Base-by-base conservation (phyloP, 2,329 filamentous ascomycete species). In the Lachnellula suecica region DNA sequence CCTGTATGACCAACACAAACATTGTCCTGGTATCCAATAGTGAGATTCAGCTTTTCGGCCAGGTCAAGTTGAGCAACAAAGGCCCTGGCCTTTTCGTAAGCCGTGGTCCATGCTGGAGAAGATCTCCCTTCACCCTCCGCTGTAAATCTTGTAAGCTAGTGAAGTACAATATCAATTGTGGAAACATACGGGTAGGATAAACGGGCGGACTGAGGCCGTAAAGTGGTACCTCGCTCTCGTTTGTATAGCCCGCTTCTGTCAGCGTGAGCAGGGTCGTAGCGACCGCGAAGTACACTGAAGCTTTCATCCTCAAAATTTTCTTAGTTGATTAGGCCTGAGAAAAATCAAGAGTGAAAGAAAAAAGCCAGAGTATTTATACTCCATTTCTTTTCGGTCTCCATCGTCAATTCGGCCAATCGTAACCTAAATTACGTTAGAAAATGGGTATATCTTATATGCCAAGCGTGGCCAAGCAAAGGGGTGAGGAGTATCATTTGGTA, bases 41-140 rank as follows among this genome's bases (percentile, higher is more conserved):
- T 57, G 7, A 60, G n/a, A 37, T 59, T 58, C 11, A 85, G 84
- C 72, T 91, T 91, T 66, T 91, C 88, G 1, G 85, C 87, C 48
- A 91, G 69, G 0, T 86, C 91, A 85, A 92, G 88, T 44, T 81
- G 79, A 47, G 81, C 79, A 15, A 91, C 87, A 19, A 91, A 68
- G 3, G 74, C 70, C 49, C 82, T 77, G 1, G 88, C 88, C 62
- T 87, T 89, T 46, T 71, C 71, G 63, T 90, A 91, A 61, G 86
- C 87, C 4, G 40, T 22, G 11, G 11, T n/a, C 40, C 40, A 42
- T 42, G 20, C 22, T 42, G 40, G n/a, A 15, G 47, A 50, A 35
- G 40, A 37, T 44, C 5, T 44, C 17, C 47, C 47, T 25, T 13
- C 29, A 19, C 47, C 40, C 24, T 25, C n/a, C 23, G 47, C 47